phyloP scores from a whole-genome alignment of 2,329 filamentous ascomycete species.

The Hypocreales sp. region DNA sequence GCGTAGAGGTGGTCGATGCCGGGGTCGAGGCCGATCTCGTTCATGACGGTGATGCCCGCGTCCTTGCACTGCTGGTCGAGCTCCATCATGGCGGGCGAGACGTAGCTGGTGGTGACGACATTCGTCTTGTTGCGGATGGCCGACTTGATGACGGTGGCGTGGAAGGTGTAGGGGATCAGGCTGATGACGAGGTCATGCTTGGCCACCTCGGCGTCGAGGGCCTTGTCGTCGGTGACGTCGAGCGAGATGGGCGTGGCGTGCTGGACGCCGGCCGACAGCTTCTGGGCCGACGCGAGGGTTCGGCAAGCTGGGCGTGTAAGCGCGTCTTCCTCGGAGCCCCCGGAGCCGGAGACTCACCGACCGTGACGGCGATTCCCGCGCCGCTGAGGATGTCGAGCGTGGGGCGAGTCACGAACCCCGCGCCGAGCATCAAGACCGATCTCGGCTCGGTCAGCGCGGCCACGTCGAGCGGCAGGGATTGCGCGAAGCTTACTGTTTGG shows the following conservation, averaged over 20 bases:
- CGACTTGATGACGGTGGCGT: constrained; percentile 79
- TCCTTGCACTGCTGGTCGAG: constrained; percentile 71
- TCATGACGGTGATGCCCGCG: constrained; percentile 93
- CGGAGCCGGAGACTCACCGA: constrained; percentile 28
- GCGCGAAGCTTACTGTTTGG: background rate
- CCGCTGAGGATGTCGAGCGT: constrained; percentile 48
- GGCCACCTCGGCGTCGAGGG: constrained; percentile 66
- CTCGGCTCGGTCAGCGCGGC: background rate
- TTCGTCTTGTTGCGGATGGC: constrained; percentile 90
- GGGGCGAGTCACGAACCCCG: constrained; percentile 42
- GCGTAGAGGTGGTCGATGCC: constrained; percentile 66
- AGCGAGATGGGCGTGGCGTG: constrained; percentile 65
- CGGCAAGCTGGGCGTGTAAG: constrained; percentile 48
- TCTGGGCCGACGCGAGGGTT: constrained; percentile 62
- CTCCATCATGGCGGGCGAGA: constrained; percentile 84
- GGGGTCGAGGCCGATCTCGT: constrained; percentile 76
- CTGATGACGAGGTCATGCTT: constrained; percentile 68
- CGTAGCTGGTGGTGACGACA: constrained; percentile 89
- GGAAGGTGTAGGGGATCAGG: constrained; percentile 85
- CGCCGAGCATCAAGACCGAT: constrained; percentile 26
- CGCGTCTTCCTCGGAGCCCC: background rate
- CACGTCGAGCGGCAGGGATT: background rate
- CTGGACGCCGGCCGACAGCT: constrained; percentile 55
- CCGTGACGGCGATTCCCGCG: constrained; percentile 46
- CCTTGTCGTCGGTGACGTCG: constrained; percentile 62